A percentile compares a stretch with the other conserved stretches of the same genome.
Conservation (phyloP, 2,329 filamentous ascomycete species). For the Coniochaeta sp. region DNA sequence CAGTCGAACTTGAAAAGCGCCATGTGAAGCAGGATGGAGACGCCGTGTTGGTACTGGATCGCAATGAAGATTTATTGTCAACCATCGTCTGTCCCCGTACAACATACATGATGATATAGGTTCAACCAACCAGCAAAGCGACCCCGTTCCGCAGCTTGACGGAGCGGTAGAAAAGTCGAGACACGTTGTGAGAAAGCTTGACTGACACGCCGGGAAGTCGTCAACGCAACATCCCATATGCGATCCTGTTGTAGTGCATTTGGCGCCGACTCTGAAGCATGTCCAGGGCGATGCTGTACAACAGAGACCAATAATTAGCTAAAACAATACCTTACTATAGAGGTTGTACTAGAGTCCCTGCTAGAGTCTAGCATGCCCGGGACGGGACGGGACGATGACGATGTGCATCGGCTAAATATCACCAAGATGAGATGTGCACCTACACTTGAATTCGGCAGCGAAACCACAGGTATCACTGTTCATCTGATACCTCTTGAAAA, state of each 20-base stretch:
- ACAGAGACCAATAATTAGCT: neutral
- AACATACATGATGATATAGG: neutral
- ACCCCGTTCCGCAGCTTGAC: neutral
- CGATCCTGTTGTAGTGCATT: neutral
- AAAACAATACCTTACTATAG: neutral
- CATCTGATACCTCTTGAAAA: constrained; percentile 1
- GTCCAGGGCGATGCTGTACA: constrained; percentile 4
- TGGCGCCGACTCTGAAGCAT: constrained; percentile 2
- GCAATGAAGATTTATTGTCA: neutral
- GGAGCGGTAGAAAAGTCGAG: neutral
- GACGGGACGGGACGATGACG: neutral
- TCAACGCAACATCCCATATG: constrained; percentile 1
- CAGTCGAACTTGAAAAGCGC: neutral
- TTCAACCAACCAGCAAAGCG: constrained; percentile 1
- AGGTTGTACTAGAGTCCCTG: too few species aligned
- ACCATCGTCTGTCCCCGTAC: neutral
- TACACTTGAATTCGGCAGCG: constrained; percentile 2
- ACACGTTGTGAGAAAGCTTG: neutral
- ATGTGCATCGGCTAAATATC: neutral
- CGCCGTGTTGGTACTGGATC: neutral
- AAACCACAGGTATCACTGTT: constrained; percentile 2
- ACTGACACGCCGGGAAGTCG: neutral
- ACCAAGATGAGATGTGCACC: neutral
- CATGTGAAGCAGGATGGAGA: constrained; percentile 2
- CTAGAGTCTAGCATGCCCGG: too few species aligned